Base-by-base conservation (phyloP, 192 early-diverging fungal genomes). In the Backusella tuberculispora region DNA sequence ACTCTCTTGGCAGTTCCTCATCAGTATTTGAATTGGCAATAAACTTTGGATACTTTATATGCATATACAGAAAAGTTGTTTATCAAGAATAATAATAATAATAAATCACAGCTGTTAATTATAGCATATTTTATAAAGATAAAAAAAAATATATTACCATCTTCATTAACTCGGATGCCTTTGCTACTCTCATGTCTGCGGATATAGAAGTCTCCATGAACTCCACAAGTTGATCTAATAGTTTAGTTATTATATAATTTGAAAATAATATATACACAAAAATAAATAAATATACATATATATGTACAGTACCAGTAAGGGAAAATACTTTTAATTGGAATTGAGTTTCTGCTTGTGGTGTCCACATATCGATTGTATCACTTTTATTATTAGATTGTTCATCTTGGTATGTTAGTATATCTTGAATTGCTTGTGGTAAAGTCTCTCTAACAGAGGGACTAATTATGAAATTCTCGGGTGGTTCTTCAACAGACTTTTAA, bases 191-290 rank as follows among this genome's bases (percentile, higher is more conserved):
- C 12, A 80, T 71, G 2, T 80, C 78, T 4, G 72, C 74, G 0
- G 81, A 80, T 0, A 80, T 83, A 21, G 75, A 48, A 26, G 78
- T 77, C 41, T 63, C 65, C 74, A 83, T 73, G 19, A 83, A 83
- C 6, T 56, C 66, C 21, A 44, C 64, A n/a, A 83, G 56, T 29
- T 77, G 69, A 38, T n/a, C 81, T 82, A 45, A 8, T 17, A 34
- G 12, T 19, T 50, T 6, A 53, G 26, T 17, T n/a, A 29, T 38
- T 43, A 21, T 12, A 38, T 14, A 68, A 7, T 12, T 5, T 69
- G 21, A 47, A 17, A 66, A 37, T 66, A 15, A 13, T n/a, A 50
- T 38, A 12, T 66, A 24, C 43, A 21, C 26, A 71, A 15, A 26
- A 34, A 46, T 15, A 43, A 53, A 12, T 29, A 14, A 3, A 7